These are phyloP conservation scores for Fistulina hepatica DNA, from an alignment of 1,284 basidiomycete species.

Conservation along the genomic window DNA sequence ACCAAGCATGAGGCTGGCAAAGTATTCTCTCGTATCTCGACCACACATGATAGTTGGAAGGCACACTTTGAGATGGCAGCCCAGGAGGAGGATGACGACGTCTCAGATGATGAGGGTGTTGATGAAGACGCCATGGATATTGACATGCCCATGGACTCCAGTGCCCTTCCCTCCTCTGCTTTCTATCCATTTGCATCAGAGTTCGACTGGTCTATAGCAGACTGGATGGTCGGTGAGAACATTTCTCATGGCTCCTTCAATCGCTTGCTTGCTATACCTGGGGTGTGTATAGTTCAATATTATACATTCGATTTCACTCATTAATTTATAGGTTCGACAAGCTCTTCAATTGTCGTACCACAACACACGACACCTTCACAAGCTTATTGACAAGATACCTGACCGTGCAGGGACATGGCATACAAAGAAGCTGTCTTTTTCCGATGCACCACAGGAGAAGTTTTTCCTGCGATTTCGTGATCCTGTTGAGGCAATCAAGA, in stretches of 20 bases:
- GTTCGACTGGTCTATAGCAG: slow-evolving; percentile 14
- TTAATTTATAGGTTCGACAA: background rate
- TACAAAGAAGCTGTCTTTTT: background rate
- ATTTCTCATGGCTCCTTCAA: background rate
- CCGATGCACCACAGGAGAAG: background rate
- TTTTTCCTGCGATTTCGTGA: background rate
- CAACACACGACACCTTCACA: slow-evolving; percentile 4
- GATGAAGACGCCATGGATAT: too few relatives aligned
- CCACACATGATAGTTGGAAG: too few relatives aligned
- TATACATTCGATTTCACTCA: background rate
- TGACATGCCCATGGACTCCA: too few relatives aligned
- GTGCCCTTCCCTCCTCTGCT: too few relatives aligned
- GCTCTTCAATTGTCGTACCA: background rate
- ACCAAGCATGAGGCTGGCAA: too few relatives aligned
- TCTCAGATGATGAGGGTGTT: too few relatives aligned
- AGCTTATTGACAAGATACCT: slow-evolving; percentile 1
- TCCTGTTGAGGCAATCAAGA: background rate
- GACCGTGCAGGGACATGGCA: background rate
- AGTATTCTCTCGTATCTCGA: too few relatives aligned
- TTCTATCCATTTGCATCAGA: slow-evolving; percentile 13
- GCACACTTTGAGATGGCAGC: too few relatives aligned
- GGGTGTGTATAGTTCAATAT: slow-evolving; percentile 4
- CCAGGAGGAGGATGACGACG: too few relatives aligned
- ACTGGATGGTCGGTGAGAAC: slow-evolving; percentile 11
- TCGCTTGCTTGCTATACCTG: slow-evolving; percentile 8